Evolutionary conservation across 2,329 filamentous ascomycete species (phyloP).

Genomic region (Diplodia intermedia): DNA sequence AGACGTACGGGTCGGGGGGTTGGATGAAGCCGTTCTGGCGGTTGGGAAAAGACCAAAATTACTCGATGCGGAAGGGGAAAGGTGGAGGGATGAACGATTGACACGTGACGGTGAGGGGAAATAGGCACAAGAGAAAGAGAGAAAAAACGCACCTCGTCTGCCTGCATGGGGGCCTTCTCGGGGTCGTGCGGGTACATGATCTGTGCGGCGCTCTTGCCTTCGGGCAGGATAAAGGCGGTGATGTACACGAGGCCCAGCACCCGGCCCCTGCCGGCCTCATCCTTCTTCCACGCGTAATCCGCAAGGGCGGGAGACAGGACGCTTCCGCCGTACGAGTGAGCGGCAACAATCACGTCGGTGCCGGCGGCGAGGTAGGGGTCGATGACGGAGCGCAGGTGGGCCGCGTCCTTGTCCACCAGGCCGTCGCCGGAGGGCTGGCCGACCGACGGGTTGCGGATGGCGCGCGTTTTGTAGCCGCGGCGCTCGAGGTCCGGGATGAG

Average conservation of each 20-base stretch:
- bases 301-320: slow-evolving; percentile 35
- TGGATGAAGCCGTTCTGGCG: slow-evolving; percentile 15
- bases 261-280: neutral
- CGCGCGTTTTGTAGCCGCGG: slow-evolving; percentile 35
- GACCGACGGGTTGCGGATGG: slow-evolving; percentile 39
- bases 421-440: slow-evolving; percentile 33
- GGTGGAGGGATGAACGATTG: neutral
- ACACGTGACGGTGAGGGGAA: neutral
- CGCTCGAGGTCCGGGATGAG: slow-evolving; percentile 35
- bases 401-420: slow-evolving; percentile 37
- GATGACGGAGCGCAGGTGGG: slow-evolving; percentile 35
- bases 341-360: slow-evolving; percentile 40
- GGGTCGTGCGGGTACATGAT: neutral
- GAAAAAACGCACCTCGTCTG: neutral
- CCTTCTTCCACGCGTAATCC: slow-evolving; percentile 4
- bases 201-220: neutral
- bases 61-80: neutral
- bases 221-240: neutral
- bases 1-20: slow-evolving; percentile 33
- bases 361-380: slow-evolving; percentile 34
- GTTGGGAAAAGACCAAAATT: neutral
- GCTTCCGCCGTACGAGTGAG: slow-evolving; percentile 42
- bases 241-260: slow-evolving; percentile 26
- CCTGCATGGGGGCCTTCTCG: neutral
- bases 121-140: neutral